Evolutionary conservation across 2,329 filamentous ascomycete genomes (phyloP).

Genomic region (Trichoderma arundinaceum): DNA sequence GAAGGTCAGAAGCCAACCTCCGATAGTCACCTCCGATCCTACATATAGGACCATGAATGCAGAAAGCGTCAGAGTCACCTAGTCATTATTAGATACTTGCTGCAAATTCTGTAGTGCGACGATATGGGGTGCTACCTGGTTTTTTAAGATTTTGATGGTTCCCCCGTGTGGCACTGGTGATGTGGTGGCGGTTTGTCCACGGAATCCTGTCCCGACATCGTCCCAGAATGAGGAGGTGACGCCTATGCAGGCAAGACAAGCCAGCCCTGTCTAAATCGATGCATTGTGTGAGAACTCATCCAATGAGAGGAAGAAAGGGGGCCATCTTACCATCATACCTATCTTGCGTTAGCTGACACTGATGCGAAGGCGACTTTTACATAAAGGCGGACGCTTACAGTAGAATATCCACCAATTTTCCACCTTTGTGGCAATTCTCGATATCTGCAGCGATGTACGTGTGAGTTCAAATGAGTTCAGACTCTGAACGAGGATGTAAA

Average conservation of each 20-base stretch:
- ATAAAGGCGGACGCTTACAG: slow-evolving; percentile 6
- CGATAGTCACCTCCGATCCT: slow-evolving; percentile 74
- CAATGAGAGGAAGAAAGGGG: background rate
- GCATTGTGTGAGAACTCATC: background rate
- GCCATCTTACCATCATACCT: slow-evolving; percentile 18
- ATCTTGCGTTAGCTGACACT: background rate
- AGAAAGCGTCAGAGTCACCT: slow-evolving; percentile 29
- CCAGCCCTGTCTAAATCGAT: slow-evolving; percentile 4
- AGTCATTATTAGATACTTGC: background rate
- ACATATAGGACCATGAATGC: slow-evolving; percentile 76
- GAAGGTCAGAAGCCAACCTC: slow-evolving; percentile 84
- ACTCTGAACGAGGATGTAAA: slow-evolving; percentile 64
- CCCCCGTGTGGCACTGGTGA: background rate
- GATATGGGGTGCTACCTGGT: background rate
- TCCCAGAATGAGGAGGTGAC: slow-evolving; percentile 30
- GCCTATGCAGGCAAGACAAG: slow-evolving; percentile 12
- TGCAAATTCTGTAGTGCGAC: background rate
- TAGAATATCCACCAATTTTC: slow-evolving; percentile 30
- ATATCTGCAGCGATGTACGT: slow-evolving; percentile 3
- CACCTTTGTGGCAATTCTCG: slow-evolving; percentile 14
- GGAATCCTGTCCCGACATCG: slow-evolving; percentile 11
- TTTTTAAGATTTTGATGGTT: slow-evolving; percentile 21
- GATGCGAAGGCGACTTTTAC: background rate
- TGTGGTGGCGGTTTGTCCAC: background rate
- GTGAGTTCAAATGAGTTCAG: background rate